A percentile compares a stretch with the other conserved stretches of the same genome.
Conservation (phyloP, 2,329 filamentous ascomycete genomes). For the Coniochaeta pulveracea region DNA sequence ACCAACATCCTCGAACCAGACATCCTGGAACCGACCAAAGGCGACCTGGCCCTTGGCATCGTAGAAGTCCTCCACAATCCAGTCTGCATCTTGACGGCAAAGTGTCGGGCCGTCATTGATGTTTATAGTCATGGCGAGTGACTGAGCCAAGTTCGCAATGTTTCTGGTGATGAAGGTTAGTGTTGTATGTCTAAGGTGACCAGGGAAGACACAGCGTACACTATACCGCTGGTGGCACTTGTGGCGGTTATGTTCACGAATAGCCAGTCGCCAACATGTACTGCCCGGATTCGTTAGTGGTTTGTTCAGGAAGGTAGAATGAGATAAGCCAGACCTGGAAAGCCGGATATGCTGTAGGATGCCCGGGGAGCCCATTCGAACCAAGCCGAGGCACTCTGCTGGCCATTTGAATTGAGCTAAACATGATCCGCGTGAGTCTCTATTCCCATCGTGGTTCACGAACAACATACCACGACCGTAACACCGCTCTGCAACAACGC, state of each 20-base stretch:
- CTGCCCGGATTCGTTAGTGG: too few relatives aligned
- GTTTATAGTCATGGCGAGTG: conserved; percentile 8
- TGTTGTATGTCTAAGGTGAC: not conserved
- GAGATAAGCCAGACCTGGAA: too few relatives aligned
- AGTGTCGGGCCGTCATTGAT: conserved; percentile 14
- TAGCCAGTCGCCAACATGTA: conserved; percentile 17
- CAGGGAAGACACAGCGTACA: conserved; percentile 10
- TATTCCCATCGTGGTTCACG: not conserved
- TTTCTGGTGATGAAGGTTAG: conserved; percentile 6
- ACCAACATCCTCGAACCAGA: conserved; percentile 15
- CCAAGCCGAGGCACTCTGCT: conserved; percentile 16
- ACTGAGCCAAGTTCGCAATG: conserved; percentile 11
- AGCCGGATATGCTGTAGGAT: conserved; percentile 15
- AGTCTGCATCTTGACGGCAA: conserved; percentile 17
- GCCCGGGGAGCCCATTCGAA: conserved; percentile 20
- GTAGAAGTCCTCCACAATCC: conserved; percentile 20
- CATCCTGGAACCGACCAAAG: conserved; percentile 16
- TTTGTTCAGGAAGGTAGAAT: too few relatives aligned
- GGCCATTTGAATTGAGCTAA: conserved; percentile 14
- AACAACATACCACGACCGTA: conserved; percentile 13
- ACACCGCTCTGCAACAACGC: conserved; percentile 18
- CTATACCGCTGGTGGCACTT: conserved; percentile 7
- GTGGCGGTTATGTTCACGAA: conserved; percentile 14
- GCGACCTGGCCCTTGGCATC: conserved; percentile 10
- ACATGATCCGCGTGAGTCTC: not conserved